A percentile compares a stretch with the other conserved stretches of the same genome.
These are phyloP conservation scores for Lepidium didymum DNA, from an alignment of 345 rosid genomes.

Conservation along the genomic window DNA sequence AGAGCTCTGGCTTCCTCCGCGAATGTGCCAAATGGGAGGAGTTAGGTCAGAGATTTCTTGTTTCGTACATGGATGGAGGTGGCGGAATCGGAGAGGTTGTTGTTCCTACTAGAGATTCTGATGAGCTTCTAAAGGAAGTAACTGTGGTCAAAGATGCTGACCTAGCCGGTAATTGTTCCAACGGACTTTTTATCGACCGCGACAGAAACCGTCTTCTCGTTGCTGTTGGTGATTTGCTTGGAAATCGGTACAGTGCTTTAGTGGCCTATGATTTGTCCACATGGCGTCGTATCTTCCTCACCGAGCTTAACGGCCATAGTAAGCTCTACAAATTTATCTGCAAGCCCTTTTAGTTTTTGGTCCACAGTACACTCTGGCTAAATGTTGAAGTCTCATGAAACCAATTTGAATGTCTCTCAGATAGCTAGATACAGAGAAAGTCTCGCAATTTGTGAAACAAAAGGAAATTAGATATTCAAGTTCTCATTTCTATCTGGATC, in stretches of 20 bases:
- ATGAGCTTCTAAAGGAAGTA: conserved; percentile 42
- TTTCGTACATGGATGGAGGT: conserved; percentile 74
- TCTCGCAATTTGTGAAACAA: neutral
- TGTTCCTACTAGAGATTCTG: conserved; percentile 40
- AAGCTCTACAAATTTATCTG: conserved; percentile 15
- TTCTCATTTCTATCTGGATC: neutral
- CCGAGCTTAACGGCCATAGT: conserved; percentile 56
- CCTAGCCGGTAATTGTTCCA: conserved; percentile 60
- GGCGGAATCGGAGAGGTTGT: conserved; percentile 51
- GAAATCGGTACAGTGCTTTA: conserved; percentile 53
- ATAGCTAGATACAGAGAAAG: neutral
- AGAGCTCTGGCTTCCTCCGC: conserved; percentile 62
- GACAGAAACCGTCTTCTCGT: conserved; percentile 69
- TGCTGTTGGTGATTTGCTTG: conserved; percentile 51
- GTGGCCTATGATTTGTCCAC: conserved; percentile 86
- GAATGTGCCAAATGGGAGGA: conserved; percentile 96
- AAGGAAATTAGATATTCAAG: neutral
- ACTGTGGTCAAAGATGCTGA: conserved; percentile 57
- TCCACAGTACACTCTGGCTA: neutral
- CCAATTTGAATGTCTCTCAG: neutral
- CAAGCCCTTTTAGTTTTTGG: too few species aligned
- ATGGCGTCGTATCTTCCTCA: conserved; percentile 66
- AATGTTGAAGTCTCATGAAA: neutral
- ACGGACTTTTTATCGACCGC: conserved; percentile 58
- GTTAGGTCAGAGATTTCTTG: conserved; percentile 56